Percentiles rank a stretch among this genome's conserved stretches.
These are phyloP conservation scores for Stentor coeruleus DNA, from an alignment of 73 alveolate species.

Conservation along the genomic window DNA sequence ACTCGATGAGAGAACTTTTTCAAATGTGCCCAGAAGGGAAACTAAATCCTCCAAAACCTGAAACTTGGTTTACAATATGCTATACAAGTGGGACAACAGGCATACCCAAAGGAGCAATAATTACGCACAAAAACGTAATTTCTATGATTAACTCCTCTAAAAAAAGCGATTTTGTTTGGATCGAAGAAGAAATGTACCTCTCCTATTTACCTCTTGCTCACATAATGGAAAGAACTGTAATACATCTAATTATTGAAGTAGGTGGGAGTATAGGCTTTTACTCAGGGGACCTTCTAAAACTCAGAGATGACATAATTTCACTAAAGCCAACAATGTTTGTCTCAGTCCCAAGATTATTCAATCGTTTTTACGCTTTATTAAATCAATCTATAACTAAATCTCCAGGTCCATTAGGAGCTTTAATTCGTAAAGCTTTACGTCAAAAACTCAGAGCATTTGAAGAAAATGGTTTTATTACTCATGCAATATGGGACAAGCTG, in stretches of 20 bases:
- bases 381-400: constrained; percentile 22
- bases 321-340: constrained; percentile 64
- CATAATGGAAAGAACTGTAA: constrained; percentile 53
- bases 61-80: constrained; percentile 35
- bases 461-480: constrained; percentile 32
- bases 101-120: constrained; percentile 64
- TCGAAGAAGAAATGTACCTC: constrained; percentile 39
- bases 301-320: constrained; percentile 43
- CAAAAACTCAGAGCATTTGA: constrained; percentile 29
- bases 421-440: constrained; percentile 47
- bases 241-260: constrained; percentile 30
- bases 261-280: constrained; percentile 72
- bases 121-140: constrained; percentile 42
- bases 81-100: constrained; percentile 76
- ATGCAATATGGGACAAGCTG: constrained; percentile 47
- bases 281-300: constrained; percentile 49
- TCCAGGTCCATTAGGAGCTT: constrained; percentile 12
- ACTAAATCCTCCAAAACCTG: not conserved
- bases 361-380: constrained; percentile 42
- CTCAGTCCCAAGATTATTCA: constrained; percentile 62
- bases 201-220: constrained; percentile 74
- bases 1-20: constrained; percentile 29
- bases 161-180: constrained; percentile 44
- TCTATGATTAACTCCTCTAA: constrained; percentile 18
- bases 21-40: constrained; percentile 28